A percentile compares a stretch with the other conserved stretches of the same genome.
Evolutionary conservation across 1,139 yeast species (phyloP).

Genomic region (Debaryomyces udenii): DNA sequence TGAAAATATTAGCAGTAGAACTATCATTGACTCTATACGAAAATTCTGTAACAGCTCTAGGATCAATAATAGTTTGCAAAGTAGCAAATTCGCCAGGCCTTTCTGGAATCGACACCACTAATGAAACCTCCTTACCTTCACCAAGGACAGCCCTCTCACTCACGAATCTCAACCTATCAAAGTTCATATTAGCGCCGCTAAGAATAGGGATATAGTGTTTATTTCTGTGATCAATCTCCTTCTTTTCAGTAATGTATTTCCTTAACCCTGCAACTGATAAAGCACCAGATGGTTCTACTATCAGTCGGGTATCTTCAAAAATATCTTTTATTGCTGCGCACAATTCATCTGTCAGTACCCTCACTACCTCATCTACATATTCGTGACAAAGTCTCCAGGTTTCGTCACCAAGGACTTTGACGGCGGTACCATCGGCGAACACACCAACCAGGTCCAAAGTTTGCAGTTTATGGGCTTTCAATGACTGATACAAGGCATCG

Average conservation of each 20-base stretch:
- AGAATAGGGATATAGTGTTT: slow-evolving; percentile 81
- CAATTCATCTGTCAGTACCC: slow-evolving; percentile 90
- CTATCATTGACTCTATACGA: slow-evolving; percentile 72
- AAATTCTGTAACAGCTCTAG: slow-evolving; percentile 91
- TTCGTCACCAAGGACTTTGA: slow-evolving; percentile 84
- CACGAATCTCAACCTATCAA: slow-evolving; percentile 94
- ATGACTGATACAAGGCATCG: slow-evolving; percentile 82
- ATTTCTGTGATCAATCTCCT: slow-evolving; percentile 70
- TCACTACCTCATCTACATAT: slow-evolving; percentile 84
- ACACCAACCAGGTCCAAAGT: slow-evolving; percentile 76
- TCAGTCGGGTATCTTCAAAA: slow-evolving; percentile 91
- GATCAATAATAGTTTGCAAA: slow-evolving; percentile 74
- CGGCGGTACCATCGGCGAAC: slow-evolving; percentile 99
- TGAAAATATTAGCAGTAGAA: slow-evolving; percentile 74
- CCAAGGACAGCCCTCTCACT: slow-evolving; percentile 97
- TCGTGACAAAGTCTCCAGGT: slow-evolving; percentile 80
- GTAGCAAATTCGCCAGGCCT: slow-evolving; percentile 84
- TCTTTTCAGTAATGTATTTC: slow-evolving; percentile 68
- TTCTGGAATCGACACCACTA: slow-evolving; percentile 90
- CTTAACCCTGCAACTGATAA: slow-evolving; percentile 93
- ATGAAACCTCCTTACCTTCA: slow-evolving; percentile 94
- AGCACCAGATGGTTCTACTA: slow-evolving; percentile 97
- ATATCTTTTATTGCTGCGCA: slow-evolving; percentile 98
- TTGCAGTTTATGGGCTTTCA: slow-evolving; percentile 56
- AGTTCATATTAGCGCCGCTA: slow-evolving; percentile 98